These are phyloP conservation scores for Russula sp. DNA, from an alignment of 768 basidiomycete species.

Conservation along the genomic window DNA sequence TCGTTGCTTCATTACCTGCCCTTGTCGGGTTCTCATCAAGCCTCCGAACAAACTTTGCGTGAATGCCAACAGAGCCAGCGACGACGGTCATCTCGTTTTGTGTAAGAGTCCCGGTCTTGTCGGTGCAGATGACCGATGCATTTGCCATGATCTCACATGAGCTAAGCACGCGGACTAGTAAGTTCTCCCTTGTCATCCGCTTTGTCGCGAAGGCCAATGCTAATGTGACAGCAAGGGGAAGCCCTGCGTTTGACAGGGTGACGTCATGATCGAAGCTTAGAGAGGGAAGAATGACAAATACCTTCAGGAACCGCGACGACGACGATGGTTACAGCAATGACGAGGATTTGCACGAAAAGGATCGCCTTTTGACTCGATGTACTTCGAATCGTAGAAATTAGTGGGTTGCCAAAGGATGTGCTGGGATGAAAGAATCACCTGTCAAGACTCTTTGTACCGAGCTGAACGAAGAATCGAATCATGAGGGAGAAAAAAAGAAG, in stretches of 20 bases:
- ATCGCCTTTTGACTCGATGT: constrained; percentile 79
- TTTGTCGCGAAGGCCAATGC: constrained; percentile 96
- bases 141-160: constrained; percentile 99
- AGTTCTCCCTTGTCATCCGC: constrained; percentile 94
- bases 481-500: constrained; percentile 76
- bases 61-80: constrained; percentile 88
- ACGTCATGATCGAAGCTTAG: constrained; percentile 4
- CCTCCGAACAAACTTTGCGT: constrained; percentile 85
- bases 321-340: constrained; percentile 89
- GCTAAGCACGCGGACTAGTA: constrained; percentile 90
- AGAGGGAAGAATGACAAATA: constrained; percentile 22
- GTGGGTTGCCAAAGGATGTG: neutral
- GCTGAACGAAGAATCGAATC: constrained; percentile 92
- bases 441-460: constrained; percentile 51
- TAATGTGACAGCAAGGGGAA: constrained; percentile 93
- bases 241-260: constrained; percentile 38
- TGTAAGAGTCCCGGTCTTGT: constrained; percentile 96
- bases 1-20: constrained; percentile 60
- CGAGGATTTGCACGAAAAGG: constrained; percentile 85
- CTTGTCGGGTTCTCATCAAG: constrained; percentile 65
- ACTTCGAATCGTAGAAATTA: constrained; percentile 29
- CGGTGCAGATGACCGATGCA: constrained; percentile 90
- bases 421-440: constrained; percentile 34
- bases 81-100: constrained; percentile 95
- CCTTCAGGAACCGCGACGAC: constrained; percentile 88